Percentiles rank a stretch among this genome's conserved stretches.
These are phyloP conservation scores for Graphiopsis chlorocephala DNA, from an alignment of 2,329 filamentous ascomycete species.

Conservation along the genomic window DNA sequence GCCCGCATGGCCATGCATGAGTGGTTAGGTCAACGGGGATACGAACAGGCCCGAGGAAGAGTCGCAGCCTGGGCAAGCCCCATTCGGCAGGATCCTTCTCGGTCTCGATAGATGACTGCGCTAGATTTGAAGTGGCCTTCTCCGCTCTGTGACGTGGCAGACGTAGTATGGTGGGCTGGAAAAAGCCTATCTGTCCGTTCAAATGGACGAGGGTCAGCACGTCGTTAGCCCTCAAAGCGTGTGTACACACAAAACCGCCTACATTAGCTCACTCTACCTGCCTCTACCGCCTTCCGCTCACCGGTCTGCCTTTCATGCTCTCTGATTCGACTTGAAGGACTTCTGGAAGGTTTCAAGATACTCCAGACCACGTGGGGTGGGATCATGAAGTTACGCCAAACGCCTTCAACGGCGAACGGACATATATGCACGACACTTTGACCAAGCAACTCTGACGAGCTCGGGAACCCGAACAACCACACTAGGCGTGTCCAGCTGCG, in stretches of 20 bases:
- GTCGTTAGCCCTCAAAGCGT: slow-evolving; percentile 3
- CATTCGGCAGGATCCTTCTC: slow-evolving; percentile 18
- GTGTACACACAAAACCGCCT: slow-evolving; percentile 9
- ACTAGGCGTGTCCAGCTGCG: slow-evolving; percentile 5
- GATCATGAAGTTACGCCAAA: slow-evolving; percentile 5
- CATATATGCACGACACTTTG: slow-evolving; percentile 11
- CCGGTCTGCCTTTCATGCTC: slow-evolving; percentile 8
- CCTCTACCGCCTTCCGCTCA: slow-evolving; percentile 6
- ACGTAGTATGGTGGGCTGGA: slow-evolving; percentile 41
- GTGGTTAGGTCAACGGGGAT: slow-evolving; percentile 15
- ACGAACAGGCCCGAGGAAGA: slow-evolving; percentile 25
- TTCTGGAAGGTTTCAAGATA: slow-evolving; percentile 11
- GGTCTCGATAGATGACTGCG: slow-evolving; percentile 35
- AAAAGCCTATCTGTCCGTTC: slow-evolving; percentile 18
- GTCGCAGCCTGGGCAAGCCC: slow-evolving; percentile 42
- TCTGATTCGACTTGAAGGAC: slow-evolving; percentile 4
- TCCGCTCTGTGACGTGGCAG: slow-evolving; percentile 54
- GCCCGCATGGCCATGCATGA: slow-evolving; percentile 37
- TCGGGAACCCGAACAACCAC: slow-evolving; percentile 7
- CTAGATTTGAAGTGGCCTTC: slow-evolving; percentile 49
- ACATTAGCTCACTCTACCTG: slow-evolving; percentile 1
- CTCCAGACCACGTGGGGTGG: background rate
- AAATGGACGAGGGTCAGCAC: slow-evolving; percentile 15
- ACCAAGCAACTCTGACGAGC: slow-evolving; percentile 10
- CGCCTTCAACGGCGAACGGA: background rate